Evolutionary conservation across 2,329 filamentous ascomycete species (phyloP).

Genomic region (Ploettnerulaceae sp.): DNA sequence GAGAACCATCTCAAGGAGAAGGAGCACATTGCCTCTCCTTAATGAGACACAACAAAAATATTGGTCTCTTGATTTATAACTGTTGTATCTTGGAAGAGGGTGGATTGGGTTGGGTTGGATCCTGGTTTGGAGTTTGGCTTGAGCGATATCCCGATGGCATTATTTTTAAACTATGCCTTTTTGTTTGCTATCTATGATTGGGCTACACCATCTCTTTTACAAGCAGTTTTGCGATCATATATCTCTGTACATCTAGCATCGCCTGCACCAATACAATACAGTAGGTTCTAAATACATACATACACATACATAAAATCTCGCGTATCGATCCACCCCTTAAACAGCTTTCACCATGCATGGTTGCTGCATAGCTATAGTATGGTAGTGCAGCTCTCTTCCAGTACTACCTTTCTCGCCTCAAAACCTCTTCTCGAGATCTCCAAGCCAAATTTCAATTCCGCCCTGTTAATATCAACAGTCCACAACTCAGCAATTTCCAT

Average conservation of each 20-base stretch:
- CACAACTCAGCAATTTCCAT: too few relatives aligned
- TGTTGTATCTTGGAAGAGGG: background rate
- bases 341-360: too few relatives aligned
- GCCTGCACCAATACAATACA: too few relatives aligned
- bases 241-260: background rate
- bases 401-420: too few relatives aligned
- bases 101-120: constrained; percentile 3
- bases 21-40: background rate
- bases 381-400: too few relatives aligned
- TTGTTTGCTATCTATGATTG: constrained; percentile 4
- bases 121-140: constrained; percentile 7
- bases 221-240: constrained; percentile 3
- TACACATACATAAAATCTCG: too few relatives aligned
- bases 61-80: background rate
- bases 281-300: too few relatives aligned
- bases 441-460: too few relatives aligned
- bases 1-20: constrained; percentile 38
- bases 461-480: too few relatives aligned
- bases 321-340: too few relatives aligned
- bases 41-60: background rate
- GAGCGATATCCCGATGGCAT: constrained; percentile 8
- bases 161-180: background rate
- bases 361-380: too few relatives aligned
- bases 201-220: background rate
- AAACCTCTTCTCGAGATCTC: too few relatives aligned